phyloP scores from a whole-genome alignment of 306 rosid genomes.

The Chamaecrista fasciculata region DNA sequence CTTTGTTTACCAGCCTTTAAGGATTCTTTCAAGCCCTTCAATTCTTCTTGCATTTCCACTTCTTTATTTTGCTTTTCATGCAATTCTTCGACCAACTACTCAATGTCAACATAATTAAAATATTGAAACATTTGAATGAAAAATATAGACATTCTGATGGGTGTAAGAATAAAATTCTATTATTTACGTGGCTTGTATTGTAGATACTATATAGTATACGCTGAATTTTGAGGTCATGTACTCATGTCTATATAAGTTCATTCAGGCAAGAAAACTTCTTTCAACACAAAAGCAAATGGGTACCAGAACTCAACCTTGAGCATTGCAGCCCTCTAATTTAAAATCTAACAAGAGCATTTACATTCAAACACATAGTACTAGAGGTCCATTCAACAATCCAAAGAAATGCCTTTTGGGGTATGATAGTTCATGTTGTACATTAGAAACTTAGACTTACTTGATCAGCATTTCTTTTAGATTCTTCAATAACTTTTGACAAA shows the following conservation, averaged over 20 bases:
- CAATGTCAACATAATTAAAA: slow-evolving; percentile 30
- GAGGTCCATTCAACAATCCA: not conserved
- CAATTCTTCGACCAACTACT: slow-evolving; percentile 66
- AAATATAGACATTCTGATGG: not conserved
- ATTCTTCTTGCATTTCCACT: slow-evolving; percentile 57
- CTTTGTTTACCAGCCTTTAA: slow-evolving; percentile 53
- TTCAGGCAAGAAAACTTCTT: not conserved
- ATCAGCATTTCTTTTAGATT: slow-evolving; percentile 70
- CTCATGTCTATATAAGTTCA: not conserved
- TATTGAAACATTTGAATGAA: slow-evolving; percentile 17
- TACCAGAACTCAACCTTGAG: not conserved
- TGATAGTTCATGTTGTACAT: not conserved
- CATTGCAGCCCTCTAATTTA: not conserved
- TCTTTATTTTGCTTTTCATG: slow-evolving; percentile 56
- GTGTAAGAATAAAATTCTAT: not conserved
- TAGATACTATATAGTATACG: not conserved
- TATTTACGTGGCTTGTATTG: not conserved
- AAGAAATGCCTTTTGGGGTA: not conserved
- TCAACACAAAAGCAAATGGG: not conserved
- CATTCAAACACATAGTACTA: not conserved
- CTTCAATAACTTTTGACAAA: slow-evolving; percentile 74
- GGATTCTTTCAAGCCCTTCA: slow-evolving; percentile 60
- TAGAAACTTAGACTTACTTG: slow-evolving; percentile 54
- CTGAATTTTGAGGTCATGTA: not conserved
- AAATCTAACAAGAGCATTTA: not conserved